Conservation (phyloP, 1,284 basidiomycete species). For the Anthracocystis panici-leucophaei region DNA sequence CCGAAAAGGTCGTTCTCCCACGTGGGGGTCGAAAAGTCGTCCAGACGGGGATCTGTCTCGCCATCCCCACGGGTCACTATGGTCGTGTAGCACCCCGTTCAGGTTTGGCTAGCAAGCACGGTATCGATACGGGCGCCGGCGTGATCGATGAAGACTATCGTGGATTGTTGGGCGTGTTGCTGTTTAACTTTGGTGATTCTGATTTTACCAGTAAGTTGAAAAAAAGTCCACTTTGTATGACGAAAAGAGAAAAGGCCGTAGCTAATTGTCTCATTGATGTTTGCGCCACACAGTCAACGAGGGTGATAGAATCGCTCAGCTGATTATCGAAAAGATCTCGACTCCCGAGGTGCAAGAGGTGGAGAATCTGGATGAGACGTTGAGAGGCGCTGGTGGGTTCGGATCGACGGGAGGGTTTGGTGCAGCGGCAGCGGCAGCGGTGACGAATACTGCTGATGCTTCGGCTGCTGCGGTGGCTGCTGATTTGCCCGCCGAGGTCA, state of each 20-base stretch:
- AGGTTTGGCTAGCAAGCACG: slow-evolving; percentile 93
- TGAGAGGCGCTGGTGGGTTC: slow-evolving; percentile 88
- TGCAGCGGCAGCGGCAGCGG: slow-evolving; percentile 2
- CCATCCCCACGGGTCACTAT: slow-evolving; percentile 91
- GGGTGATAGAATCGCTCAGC: slow-evolving; percentile 92
- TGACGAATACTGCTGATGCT: slow-evolving; percentile 14
- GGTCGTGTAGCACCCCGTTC: slow-evolving; percentile 94
- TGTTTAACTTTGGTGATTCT: slow-evolving; percentile 87
- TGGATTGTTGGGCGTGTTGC: slow-evolving; percentile 88
- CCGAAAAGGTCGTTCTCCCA: slow-evolving; percentile 59
- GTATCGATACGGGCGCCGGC: slow-evolving; percentile 96
- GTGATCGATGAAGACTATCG: slow-evolving; percentile 97
- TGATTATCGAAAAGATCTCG: slow-evolving; percentile 90
- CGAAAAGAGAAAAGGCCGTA: not conserved
- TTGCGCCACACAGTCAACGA: slow-evolving; percentile 76
- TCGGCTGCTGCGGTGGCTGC: slow-evolving; percentile 32
- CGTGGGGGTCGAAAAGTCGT: slow-evolving; percentile 83
- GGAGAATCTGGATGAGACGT: slow-evolving; percentile 83
- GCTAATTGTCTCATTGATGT: not conserved
- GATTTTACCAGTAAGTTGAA: slow-evolving; percentile 82
- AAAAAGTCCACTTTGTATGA: not conserved
- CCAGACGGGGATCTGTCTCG: slow-evolving; percentile 89
- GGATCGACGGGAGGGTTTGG: slow-evolving; percentile 84
- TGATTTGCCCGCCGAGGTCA: slow-evolving; percentile 30
- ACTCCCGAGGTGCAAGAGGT: slow-evolving; percentile 89